Percentiles rank a stretch among this genome's conserved stretches.
Evolutionary conservation across 2,329 filamentous ascomycete species (phyloP).

Genomic region (Diaporthe aspalathi): DNA sequence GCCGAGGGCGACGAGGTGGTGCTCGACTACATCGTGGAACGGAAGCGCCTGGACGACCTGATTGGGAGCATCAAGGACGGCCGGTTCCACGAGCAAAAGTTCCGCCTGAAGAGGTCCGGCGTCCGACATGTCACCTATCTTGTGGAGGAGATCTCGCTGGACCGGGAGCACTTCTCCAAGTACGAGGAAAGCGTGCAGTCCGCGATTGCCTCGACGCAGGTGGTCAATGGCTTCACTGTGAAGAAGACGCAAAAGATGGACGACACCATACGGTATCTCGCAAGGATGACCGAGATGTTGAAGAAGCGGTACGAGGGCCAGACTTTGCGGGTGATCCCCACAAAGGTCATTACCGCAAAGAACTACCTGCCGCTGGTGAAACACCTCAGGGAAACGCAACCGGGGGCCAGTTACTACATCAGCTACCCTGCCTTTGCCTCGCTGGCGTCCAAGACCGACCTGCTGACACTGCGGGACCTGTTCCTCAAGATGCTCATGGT

Average conservation of each 20-base stretch:
- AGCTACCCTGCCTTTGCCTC: slow-evolving; percentile 79
- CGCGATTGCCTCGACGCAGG: slow-evolving; percentile 80
- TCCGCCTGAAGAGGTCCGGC: slow-evolving; percentile 77
- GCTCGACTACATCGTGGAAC: slow-evolving; percentile 83
- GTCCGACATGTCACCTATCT: slow-evolving; percentile 83
- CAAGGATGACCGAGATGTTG: slow-evolving; percentile 76
- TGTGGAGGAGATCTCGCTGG: slow-evolving; percentile 77
- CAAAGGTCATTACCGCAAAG: slow-evolving; percentile 67
- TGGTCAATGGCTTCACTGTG: slow-evolving; percentile 82
- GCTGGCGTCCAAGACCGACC: slow-evolving; percentile 79
- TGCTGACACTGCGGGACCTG: slow-evolving; percentile 78
- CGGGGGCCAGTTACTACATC: slow-evolving; percentile 66
- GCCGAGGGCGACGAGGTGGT: slow-evolving; percentile 76
- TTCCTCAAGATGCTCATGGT: slow-evolving; percentile 91
- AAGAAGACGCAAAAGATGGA: slow-evolving; percentile 81
- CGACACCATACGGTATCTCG: slow-evolving; percentile 81
- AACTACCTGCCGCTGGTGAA: slow-evolving; percentile 75
- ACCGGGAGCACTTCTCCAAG: slow-evolving; percentile 62
- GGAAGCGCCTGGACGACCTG: slow-evolving; percentile 83
- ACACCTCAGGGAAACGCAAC: slow-evolving; percentile 66
- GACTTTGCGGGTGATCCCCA: slow-evolving; percentile 73
- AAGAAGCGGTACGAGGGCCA: slow-evolving; percentile 72
- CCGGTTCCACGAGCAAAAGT: slow-evolving; percentile 87
- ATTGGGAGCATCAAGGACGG: slow-evolving; percentile 85
- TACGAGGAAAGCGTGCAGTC: slow-evolving; percentile 77